Base-by-base conservation (phyloP, 2,329 filamentous ascomycete species). In the Epichloe uncinata region DNA sequence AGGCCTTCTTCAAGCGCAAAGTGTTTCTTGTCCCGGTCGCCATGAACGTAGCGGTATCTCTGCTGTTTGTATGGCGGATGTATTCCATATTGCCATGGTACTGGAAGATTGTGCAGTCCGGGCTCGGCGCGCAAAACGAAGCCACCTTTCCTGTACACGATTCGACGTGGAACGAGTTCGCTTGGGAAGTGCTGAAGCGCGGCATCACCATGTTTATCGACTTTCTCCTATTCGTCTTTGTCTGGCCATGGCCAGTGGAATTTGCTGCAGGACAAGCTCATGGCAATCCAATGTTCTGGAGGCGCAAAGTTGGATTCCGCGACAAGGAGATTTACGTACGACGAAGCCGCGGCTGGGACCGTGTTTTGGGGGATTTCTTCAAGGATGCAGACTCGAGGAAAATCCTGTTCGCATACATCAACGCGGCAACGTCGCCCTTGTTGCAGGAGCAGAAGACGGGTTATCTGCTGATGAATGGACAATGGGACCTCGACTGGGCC, bases 401-500 rank as follows among this genome's bases (percentile, higher is more conserved):
- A 66, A 70, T 81, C 48, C 75, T 87, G 57, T 73, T 81, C 56
- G 72, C 73, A 12, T 74, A 79, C 52, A 67, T 95, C 42, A 66
- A 81, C 54, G 75, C 79, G 2, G 90, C 87, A 2, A 84, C 90
- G 4, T 75, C 82, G 15, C 77, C 81, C 20, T 68, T 79, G 58
- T 73, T 82, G 48, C 71, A 91, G 58, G 72, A 76, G 57, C 75
- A 81, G 57, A 95, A 94, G 75, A 95, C 89, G 33, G 89, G 88
- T 18, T 95, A 94, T 62, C 68, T 94, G 55, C 82, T 93, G 57
- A 85, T 95, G 73, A 86, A 90, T 62, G 78, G 76, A 54, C 78
- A 88, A 54, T 97, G 88, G 84, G 86, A 95, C 64, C 71, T 96
- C 53, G 89, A 95, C 63, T 96, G 90, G 76, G 74, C 74, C 44